A percentile compares a stretch with the other conserved stretches of the same genome.
phyloP scores from a whole-genome alignment of 2,329 filamentous ascomycete species.

The Colletotrichum horii region DNA sequence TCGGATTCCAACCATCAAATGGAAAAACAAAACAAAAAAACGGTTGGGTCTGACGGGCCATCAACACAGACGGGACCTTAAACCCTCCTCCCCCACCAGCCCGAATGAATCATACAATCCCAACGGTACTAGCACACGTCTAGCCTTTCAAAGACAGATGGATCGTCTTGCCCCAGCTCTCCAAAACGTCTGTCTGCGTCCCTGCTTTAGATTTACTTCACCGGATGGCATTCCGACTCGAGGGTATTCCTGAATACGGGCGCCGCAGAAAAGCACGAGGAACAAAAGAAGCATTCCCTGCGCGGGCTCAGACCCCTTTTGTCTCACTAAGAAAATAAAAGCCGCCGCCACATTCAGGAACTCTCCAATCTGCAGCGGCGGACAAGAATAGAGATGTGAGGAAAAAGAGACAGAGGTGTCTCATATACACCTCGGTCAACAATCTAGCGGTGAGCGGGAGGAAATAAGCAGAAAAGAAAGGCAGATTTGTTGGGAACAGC shows the following conservation, averaged over 20 bases:
- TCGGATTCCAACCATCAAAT: neutral
- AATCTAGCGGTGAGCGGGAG: conserved; percentile 4
- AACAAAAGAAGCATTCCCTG: neutral
- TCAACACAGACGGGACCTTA: neutral
- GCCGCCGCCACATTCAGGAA: neutral
- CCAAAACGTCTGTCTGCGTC: neutral
- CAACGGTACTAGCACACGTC: neutral
- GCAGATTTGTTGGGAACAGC: conserved; percentile 8
- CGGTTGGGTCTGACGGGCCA: neutral
- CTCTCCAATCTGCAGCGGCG: neutral
- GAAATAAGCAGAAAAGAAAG: neutral
- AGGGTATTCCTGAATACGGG: neutral
- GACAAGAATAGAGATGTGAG: neutral
- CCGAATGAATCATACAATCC: neutral
- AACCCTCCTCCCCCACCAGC: neutral
- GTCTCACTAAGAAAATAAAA: neutral
- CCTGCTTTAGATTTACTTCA: neutral
- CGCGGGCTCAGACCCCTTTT: neutral
- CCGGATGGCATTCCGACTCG: neutral
- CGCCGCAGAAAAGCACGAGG: neutral
- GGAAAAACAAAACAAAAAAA: neutral
- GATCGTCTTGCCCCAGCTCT: neutral
- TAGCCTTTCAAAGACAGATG: neutral
- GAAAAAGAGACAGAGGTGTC: neutral
- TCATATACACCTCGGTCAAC: conserved; percentile 1